Evolutionary conservation across 1,284 basidiomycete genomes (phyloP).

Genomic region (Cutaneotrichosporon sp.): DNA sequence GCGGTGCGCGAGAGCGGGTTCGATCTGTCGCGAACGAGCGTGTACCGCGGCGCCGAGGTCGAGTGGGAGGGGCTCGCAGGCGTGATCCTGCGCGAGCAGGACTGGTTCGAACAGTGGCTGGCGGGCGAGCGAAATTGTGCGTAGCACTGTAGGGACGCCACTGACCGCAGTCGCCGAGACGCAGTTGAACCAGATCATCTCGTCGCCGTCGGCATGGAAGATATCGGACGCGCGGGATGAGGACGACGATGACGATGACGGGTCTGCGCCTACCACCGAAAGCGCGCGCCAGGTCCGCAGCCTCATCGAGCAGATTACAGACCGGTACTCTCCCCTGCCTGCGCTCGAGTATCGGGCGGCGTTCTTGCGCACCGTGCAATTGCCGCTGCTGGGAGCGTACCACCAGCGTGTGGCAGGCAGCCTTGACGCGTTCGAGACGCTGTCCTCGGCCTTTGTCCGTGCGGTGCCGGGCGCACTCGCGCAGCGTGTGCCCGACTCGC

Average conservation of each 20-base stretch:
- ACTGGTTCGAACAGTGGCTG: slow-evolving; percentile 89
- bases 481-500: neutral
- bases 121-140: slow-evolving; percentile 76
- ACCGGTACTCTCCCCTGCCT: slow-evolving; percentile 84
- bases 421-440: slow-evolving; percentile 85
- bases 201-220: slow-evolving; percentile 78
- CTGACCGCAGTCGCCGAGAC: slow-evolving; percentile 57
- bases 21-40: slow-evolving; percentile 53
- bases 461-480: slow-evolving; percentile 80
- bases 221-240: slow-evolving; percentile 62
- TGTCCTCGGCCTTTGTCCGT: slow-evolving; percentile 78
- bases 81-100: slow-evolving; percentile 70
- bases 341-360: slow-evolving; percentile 67
- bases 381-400: slow-evolving; percentile 71
- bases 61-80: slow-evolving; percentile 73
- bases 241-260: slow-evolving; percentile 52
- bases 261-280: slow-evolving; percentile 55
- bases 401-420: slow-evolving; percentile 70
- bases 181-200: slow-evolving; percentile 74
- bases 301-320: slow-evolving; percentile 86
- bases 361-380: slow-evolving; percentile 77
- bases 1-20: slow-evolving; percentile 72
- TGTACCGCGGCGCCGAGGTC: slow-evolving; percentile 23
- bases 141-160: slow-evolving; percentile 34
- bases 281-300: slow-evolving; percentile 74